Evolutionary conservation across 805 yeast species (phyloP).

Genomic region (Metschnikowia reukaufii): DNA sequence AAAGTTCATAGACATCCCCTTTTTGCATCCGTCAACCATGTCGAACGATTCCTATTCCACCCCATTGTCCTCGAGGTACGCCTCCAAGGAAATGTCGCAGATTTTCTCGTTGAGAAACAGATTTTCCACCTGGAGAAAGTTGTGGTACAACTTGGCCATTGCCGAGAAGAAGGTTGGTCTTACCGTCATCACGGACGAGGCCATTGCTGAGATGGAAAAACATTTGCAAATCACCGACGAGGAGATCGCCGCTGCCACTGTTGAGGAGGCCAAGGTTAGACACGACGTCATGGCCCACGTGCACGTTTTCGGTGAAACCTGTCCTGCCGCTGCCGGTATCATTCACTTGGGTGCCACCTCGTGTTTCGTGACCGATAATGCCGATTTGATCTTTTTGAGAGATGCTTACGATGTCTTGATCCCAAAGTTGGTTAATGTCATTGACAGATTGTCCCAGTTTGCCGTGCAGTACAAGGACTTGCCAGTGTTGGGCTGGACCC

Average conservation of each 20-base stretch:
- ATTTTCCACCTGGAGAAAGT: constrained; percentile 96
- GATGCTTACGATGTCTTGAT: constrained; percentile 92
- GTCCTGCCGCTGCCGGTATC: constrained; percentile 97
- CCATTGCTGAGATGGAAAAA: constrained; percentile 77
- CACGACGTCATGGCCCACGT: constrained; percentile 99
- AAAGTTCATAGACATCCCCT: background rate
- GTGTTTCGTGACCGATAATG: constrained; percentile 96
- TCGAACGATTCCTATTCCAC: constrained; percentile 77
- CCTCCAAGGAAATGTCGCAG: constrained; percentile 94
- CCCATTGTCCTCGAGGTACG: constrained; percentile 95
- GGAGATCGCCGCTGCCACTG: constrained; percentile 84
- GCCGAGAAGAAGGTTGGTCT: constrained; percentile 94
- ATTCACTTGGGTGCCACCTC: constrained; percentile 98
- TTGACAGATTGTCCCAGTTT: constrained; percentile 82
- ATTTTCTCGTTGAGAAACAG: constrained; percentile 91
- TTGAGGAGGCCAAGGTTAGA: constrained; percentile 96
- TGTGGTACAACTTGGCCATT: constrained; percentile 92
- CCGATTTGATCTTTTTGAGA: constrained; percentile 93
- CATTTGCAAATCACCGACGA: constrained; percentile 87
- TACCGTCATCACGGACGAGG: constrained; percentile 82
- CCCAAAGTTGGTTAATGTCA: constrained; percentile 94
- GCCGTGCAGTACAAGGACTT: constrained; percentile 91
- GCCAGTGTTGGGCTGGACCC: constrained; percentile 99
- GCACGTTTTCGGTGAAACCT: constrained; percentile 87
- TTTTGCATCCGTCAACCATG: constrained; percentile 21